These are phyloP conservation scores for Aspergillus novofumigatus DNA, from an alignment of 2,329 filamentous ascomycete species.

Conservation along the genomic window DNA sequence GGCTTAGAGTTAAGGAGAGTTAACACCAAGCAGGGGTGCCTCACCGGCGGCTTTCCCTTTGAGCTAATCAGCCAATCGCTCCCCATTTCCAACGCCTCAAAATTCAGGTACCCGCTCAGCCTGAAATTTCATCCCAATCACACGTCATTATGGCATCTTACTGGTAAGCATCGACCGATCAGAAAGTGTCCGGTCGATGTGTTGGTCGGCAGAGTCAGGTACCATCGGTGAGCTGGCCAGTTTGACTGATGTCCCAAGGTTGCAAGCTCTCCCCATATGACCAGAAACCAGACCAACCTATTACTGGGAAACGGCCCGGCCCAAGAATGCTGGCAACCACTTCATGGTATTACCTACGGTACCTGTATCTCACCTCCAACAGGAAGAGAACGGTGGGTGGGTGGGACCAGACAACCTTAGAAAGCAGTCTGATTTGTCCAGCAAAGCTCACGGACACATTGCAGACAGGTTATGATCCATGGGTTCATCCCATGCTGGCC, in stretches of 20 bases:
- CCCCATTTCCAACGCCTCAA: slow-evolving; percentile 1
- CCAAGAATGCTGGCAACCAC: not conserved
- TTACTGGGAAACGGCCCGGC: not conserved
- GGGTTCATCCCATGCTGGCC: not conserved
- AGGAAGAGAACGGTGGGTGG: not conserved
- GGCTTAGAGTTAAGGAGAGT: not conserved
- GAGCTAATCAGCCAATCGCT: slow-evolving; percentile 1
- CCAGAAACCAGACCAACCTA: not conserved
- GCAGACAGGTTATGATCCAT: not conserved
- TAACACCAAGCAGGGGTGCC: not conserved
- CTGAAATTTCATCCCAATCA: slow-evolving; percentile 1
- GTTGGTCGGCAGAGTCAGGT: not conserved
- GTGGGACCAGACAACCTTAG: not conserved
- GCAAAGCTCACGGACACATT: not conserved
- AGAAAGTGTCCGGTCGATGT: not conserved
- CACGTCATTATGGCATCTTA: not conserved
- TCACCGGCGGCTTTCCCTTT: slow-evolving; percentile 1
- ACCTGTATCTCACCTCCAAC: too few species aligned
- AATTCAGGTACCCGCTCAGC: slow-evolving; percentile 2
- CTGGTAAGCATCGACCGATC: not conserved
- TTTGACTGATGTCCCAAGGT: not conserved
- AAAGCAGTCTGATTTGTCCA: not conserved
- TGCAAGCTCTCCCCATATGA: not conserved
- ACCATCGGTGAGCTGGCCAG: not conserved
- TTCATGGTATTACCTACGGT: not conserved